Percentiles rank a stretch among this genome's conserved stretches.
Evolutionary conservation across 192 early-diverging fungal species (phyloP).

Genomic region (Coemansia aciculifera): DNA sequence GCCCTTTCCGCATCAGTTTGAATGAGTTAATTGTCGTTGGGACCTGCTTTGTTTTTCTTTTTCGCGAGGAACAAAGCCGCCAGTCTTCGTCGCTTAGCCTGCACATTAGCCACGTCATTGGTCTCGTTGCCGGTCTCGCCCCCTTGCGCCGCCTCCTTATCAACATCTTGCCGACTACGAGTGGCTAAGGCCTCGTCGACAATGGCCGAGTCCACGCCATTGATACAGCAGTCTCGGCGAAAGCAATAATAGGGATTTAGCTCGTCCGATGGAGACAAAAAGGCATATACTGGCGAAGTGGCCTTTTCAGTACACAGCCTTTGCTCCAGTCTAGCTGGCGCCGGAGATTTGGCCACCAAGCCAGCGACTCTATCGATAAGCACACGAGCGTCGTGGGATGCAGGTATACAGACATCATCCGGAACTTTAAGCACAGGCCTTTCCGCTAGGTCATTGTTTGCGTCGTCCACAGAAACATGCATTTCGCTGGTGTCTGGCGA

Average conservation of each 20-base stretch:
- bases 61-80: conserved; percentile 21
- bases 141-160: not conserved
- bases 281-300: conserved; percentile 18
- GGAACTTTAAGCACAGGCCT: conserved; percentile 7
- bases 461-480: not conserved
- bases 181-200: conserved; percentile 11
- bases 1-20: not conserved
- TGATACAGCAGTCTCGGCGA: conserved; percentile 30
- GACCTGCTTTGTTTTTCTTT: not conserved
- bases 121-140: not conserved
- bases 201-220: not conserved
- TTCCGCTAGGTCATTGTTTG: not conserved
- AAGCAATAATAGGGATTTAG: conserved; percentile 29
- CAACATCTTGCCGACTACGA: not conserved
- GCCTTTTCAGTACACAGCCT: conserved; percentile 33
- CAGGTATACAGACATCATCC: conserved; percentile 13
- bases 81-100: conserved; percentile 33
- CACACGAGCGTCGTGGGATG: conserved; percentile 2
- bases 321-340: conserved; percentile 18
- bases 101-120: conserved; percentile 2
- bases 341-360: conserved; percentile 24
- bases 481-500: not conserved
- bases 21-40: not conserved
- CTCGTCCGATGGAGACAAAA: conserved; percentile 26
- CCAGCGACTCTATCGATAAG: conserved; percentile 32